phyloP scores from a whole-genome alignment of 2,329 filamentous ascomycete genomes.

The Hawksworthiomyces lignivorus region DNA sequence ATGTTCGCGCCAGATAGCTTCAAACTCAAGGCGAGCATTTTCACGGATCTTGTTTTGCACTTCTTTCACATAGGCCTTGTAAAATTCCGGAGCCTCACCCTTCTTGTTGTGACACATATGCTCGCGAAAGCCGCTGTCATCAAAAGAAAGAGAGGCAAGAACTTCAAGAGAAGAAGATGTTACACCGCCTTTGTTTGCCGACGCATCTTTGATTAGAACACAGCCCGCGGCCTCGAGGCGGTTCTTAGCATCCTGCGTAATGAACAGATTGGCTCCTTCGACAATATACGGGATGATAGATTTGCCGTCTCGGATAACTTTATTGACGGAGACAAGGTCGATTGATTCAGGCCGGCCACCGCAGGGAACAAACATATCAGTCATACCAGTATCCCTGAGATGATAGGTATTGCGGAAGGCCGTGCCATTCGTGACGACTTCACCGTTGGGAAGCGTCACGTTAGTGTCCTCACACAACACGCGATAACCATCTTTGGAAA shows the following conservation, averaged over 20 bases:
- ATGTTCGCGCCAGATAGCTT: slow-evolving; percentile 95
- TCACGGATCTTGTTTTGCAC: slow-evolving; percentile 87
- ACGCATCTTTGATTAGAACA: slow-evolving; percentile 94
- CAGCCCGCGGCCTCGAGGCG: slow-evolving; percentile 92
- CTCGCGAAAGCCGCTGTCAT: slow-evolving; percentile 77
- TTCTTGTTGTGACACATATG: slow-evolving; percentile 81
- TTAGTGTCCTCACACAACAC: slow-evolving; percentile 89
- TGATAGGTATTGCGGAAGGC: slow-evolving; percentile 98
- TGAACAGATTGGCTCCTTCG: slow-evolving; percentile 92
- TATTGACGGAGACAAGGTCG: slow-evolving; percentile 78
- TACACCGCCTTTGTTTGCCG: slow-evolving; percentile 96
- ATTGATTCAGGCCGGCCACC: slow-evolving; percentile 96
- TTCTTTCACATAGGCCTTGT: slow-evolving; percentile 83
- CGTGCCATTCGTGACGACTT: slow-evolving; percentile 83
- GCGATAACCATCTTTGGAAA: slow-evolving; percentile 82
- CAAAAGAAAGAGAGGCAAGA: slow-evolving; percentile 86
- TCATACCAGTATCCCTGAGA: slow-evolving; percentile 66
- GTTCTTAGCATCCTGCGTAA: slow-evolving; percentile 95
- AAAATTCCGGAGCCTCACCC: slow-evolving; percentile 79
- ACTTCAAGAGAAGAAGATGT: slow-evolving; percentile 96
- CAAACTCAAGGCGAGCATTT: slow-evolving; percentile 90
- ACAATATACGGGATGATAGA: slow-evolving; percentile 86
- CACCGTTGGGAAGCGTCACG: slow-evolving; percentile 77
- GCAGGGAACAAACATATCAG: slow-evolving; percentile 90
- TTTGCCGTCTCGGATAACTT: slow-evolving; percentile 87